Percentiles rank a stretch among this genome's conserved stretches.
These are phyloP conservation scores for Asterophora parasitica DNA, from an alignment of 768 basidiomycete species.

Conservation along the genomic window DNA sequence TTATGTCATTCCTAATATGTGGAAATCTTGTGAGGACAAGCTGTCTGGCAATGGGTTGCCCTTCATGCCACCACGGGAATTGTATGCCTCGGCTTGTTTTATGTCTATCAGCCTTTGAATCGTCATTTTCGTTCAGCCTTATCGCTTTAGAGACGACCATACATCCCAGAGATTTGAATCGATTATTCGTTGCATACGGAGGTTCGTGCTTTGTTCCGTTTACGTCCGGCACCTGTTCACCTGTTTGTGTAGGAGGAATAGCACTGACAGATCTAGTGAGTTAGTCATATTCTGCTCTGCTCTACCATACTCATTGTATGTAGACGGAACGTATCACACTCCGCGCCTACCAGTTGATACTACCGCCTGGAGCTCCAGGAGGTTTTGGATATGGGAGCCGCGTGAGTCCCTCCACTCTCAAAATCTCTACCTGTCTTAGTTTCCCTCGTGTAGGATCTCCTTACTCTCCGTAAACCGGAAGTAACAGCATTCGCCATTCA, in stretches of 20 bases:
- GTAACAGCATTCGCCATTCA: constrained; percentile 72
- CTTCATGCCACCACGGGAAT: constrained; percentile 25
- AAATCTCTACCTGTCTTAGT: background rate
- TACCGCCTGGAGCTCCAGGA: constrained; percentile 81
- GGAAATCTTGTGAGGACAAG: constrained; percentile 67
- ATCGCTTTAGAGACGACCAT: constrained; percentile 56
- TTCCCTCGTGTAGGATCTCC: constrained; percentile 44
- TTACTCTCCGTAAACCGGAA: constrained; percentile 62
- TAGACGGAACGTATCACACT: constrained; percentile 47
- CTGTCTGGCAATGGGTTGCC: constrained; percentile 36
- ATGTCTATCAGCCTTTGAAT: background rate
- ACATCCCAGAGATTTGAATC: constrained; percentile 71
- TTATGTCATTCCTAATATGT: constrained; percentile 70
- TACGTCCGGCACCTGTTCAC: constrained; percentile 1
- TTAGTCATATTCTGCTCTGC: background rate
- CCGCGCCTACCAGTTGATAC: constrained; percentile 61
- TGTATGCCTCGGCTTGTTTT: constrained; percentile 24
- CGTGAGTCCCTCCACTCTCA: constrained; percentile 30
- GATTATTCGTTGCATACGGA: constrained; percentile 71
- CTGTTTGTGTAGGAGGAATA: constrained; percentile 47
- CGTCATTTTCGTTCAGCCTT: constrained; percentile 26
- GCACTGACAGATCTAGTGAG: constrained; percentile 55
- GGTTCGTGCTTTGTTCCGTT: constrained; percentile 33
- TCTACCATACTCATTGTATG: constrained; percentile 6
- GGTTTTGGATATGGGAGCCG: constrained; percentile 56